Conservation (phyloP, 108 stramenopile species). For the Pseudonitzschia multiseries region DNA sequence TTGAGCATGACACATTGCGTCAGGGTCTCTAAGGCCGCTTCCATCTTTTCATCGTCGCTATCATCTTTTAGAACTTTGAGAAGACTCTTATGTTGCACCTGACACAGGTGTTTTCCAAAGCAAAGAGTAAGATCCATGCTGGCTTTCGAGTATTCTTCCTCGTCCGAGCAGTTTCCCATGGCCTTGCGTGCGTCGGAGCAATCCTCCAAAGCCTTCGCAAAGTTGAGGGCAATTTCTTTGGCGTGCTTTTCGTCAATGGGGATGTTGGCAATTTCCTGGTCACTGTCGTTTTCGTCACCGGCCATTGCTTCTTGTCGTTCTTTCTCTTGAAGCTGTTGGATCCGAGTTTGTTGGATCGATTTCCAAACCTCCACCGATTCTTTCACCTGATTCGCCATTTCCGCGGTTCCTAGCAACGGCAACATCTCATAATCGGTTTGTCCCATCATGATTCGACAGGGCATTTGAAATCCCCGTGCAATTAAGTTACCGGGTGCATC, state of each 20-base stretch:
- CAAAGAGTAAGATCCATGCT: conserved; percentile 87
- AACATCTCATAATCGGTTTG: conserved; percentile 60
- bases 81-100: conserved; percentile 72
- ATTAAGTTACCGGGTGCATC: conserved; percentile 65
- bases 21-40: conserved; percentile 66
- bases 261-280: conserved; percentile 53
- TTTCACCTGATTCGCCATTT: conserved; percentile 60
- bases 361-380: conserved; percentile 82
- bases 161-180: conserved; percentile 57
- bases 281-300: conserved; percentile 37
- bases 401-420: conserved; percentile 56
- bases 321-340: conserved; percentile 33
- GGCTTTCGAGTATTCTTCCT: conserved; percentile 73
- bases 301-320: conserved; percentile 4
- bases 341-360: conserved; percentile 57
- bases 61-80: conserved; percentile 47
- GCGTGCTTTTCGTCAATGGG: conserved; percentile 53
- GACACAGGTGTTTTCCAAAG: conserved; percentile 79
- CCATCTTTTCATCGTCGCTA: conserved; percentile 52
- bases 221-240: conserved; percentile 53
- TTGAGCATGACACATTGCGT: conserved; percentile 65
- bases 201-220: conserved; percentile 47
- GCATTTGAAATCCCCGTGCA: conserved; percentile 81
- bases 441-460: conserved; percentile 50
- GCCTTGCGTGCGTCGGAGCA: conserved; percentile 50